These are phyloP conservation scores for Macrocystidia cucumis DNA, from an alignment of 1,284 basidiomycete species.

Conservation along the genomic window DNA sequence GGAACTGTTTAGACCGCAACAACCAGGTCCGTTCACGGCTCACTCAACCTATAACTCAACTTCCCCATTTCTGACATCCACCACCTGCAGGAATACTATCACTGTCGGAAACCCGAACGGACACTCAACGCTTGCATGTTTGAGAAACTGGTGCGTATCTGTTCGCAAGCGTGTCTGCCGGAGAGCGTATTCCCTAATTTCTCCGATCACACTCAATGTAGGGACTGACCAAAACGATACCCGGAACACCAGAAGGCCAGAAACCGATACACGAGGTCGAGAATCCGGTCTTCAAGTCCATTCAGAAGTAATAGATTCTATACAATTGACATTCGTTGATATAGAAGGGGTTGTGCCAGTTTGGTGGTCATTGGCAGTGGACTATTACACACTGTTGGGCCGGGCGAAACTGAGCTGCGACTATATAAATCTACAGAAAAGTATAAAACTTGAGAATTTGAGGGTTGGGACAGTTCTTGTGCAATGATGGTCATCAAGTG, in stretches of 20 bases:
- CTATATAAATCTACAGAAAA: too few species aligned
- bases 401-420: too few species aligned
- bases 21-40: slow-evolving; percentile 70
- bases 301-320: slow-evolving; percentile 63
- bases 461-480: background rate
- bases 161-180: background rate
- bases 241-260: slow-evolving; percentile 82
- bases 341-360: too few species aligned
- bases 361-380: too few species aligned
- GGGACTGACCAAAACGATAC: slow-evolving; percentile 92
- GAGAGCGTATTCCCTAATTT: background rate
- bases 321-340: too few species aligned
- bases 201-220: slow-evolving; percentile 23
- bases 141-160: slow-evolving; percentile 76
- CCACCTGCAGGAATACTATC: slow-evolving; percentile 74
- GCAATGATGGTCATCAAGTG: too few species aligned
- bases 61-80: slow-evolving; percentile 2
- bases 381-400: too few species aligned
- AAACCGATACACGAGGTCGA: slow-evolving; percentile 87
- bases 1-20: slow-evolving; percentile 91
- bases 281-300: slow-evolving; percentile 72
- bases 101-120: slow-evolving; percentile 88
- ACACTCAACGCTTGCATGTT: slow-evolving; percentile 94
- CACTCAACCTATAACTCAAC: slow-evolving; percentile 1
- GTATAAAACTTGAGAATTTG: background rate